Conservation (phyloP, 148 eudicot genomes). For the Rheum nobile region DNA sequence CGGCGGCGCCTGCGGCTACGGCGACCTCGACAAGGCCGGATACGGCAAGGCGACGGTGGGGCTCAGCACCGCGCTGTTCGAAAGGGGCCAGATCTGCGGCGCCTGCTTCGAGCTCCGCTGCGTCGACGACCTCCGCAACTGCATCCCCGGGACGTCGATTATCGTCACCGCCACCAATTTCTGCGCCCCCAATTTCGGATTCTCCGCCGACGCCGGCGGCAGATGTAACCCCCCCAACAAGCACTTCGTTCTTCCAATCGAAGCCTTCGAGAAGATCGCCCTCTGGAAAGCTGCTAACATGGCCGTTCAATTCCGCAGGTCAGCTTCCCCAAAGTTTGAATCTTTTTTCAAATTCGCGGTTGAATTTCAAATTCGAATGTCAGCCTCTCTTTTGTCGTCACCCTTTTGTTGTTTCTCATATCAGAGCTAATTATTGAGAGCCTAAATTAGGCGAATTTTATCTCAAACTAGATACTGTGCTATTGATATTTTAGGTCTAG, state of each 20-base stretch:
- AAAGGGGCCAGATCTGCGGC: slow-evolving; percentile 79
- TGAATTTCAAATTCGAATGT: background rate
- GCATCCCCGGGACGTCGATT: slow-evolving; percentile 76
- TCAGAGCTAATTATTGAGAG: background rate
- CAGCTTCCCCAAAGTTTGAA: background rate
- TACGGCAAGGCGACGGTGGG: slow-evolving; percentile 84
- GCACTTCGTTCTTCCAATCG: slow-evolving; percentile 83
- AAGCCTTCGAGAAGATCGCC: slow-evolving; percentile 89
- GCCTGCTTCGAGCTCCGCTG: slow-evolving; percentile 81
- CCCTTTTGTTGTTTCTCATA: background rate
- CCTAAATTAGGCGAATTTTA: too few relatives aligned
- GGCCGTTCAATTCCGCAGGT: slow-evolving; percentile 90
- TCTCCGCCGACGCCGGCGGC: slow-evolving; percentile 59
- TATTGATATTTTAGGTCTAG: background rate
- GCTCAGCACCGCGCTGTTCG: slow-evolving; percentile 45
- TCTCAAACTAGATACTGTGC: background rate
- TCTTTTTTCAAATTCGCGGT: background rate
- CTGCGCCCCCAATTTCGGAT: slow-evolving; percentile 77
- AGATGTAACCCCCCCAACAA: slow-evolving; percentile 64
- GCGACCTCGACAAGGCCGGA: slow-evolving; percentile 46
- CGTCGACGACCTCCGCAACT: slow-evolving; percentile 69
- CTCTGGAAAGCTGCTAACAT: slow-evolving; percentile 90
- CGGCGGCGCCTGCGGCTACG: slow-evolving; percentile 93
- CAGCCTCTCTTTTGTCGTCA: background rate
- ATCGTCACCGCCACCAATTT: slow-evolving; percentile 82